Conservation (phyloP, 2,329 filamentous ascomycete genomes). For the Pyrenophora teres region DNA sequence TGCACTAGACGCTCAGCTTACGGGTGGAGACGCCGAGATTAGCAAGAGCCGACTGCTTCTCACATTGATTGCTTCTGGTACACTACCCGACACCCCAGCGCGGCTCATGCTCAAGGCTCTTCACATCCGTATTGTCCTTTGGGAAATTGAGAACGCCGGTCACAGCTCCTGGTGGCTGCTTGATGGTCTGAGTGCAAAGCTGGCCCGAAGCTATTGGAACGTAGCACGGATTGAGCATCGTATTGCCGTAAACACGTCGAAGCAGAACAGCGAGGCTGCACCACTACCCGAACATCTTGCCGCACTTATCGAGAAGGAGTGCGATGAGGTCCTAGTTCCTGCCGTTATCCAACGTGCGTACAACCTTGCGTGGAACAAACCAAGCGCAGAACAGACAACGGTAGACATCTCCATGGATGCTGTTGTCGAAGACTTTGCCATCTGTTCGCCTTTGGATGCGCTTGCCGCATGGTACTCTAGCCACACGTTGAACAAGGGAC, state of each 20-base stretch:
- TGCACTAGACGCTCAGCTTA: conserved; percentile 88
- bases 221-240: conserved; percentile 70
- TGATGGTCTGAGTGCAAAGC: conserved; percentile 71
- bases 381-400: conserved; percentile 69
- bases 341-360: conserved; percentile 82
- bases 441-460: conserved; percentile 85
- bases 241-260: conserved; percentile 45
- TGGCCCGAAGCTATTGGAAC: conserved; percentile 80
- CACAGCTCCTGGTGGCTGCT: conserved; percentile 67
- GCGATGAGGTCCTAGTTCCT: conserved; percentile 78
- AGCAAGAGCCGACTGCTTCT: conserved; percentile 84
- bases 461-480: conserved; percentile 91
- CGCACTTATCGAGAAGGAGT: conserved; percentile 75
- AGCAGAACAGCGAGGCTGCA: conserved; percentile 61
- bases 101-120: conserved; percentile 90
- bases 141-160: conserved; percentile 71
- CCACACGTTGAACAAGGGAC: conserved; percentile 69
- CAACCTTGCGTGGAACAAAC: conserved; percentile 85
- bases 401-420: conserved; percentile 76
- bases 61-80: conserved; percentile 85
- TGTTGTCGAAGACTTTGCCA: conserved; percentile 82
- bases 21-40: conserved; percentile 86
- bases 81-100: conserved; percentile 79
- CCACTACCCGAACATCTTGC: conserved; percentile 77
- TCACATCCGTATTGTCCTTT: conserved; percentile 86